These are phyloP conservation scores for Vaccinium vitisidaea DNA, from an alignment of 148 eudicot species.

Conservation along the genomic window DNA sequence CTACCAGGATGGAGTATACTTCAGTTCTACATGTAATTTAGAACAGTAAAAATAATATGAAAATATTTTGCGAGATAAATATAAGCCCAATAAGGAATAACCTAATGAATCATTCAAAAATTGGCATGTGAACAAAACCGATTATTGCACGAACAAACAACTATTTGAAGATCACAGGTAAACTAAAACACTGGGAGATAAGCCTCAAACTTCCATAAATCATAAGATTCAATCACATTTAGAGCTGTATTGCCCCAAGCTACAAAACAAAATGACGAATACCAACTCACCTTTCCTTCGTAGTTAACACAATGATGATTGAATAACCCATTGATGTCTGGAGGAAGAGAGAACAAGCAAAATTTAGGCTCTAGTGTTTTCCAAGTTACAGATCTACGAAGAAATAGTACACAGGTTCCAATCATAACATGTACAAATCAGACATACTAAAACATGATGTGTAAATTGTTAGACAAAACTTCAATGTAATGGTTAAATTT, in stretches of 20 bases:
- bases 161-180: background rate
- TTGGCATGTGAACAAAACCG: background rate
- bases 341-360: conserved; percentile 22
- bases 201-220: background rate
- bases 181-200: background rate
- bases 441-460: background rate
- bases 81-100: background rate
- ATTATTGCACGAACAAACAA: conserved; percentile 10
- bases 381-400: background rate
- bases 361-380: conserved; percentile 8
- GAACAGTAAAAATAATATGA: background rate
- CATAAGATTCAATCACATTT: background rate
- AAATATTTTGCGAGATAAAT: background rate
- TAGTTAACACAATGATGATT: conserved; percentile 79
- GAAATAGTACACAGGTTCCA: background rate
- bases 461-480: background rate
- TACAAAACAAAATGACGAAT: background rate
- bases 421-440: background rate
- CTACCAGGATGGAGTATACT: background rate
- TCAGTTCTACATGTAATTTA: background rate
- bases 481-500: background rate
- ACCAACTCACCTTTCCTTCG: conserved; percentile 72
- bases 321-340: conserved; percentile 83
- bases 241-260: background rate
- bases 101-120: background rate